phyloP scores from a whole-genome alignment of 2,329 filamentous ascomycete species.

The Neonectria magnoliae region DNA sequence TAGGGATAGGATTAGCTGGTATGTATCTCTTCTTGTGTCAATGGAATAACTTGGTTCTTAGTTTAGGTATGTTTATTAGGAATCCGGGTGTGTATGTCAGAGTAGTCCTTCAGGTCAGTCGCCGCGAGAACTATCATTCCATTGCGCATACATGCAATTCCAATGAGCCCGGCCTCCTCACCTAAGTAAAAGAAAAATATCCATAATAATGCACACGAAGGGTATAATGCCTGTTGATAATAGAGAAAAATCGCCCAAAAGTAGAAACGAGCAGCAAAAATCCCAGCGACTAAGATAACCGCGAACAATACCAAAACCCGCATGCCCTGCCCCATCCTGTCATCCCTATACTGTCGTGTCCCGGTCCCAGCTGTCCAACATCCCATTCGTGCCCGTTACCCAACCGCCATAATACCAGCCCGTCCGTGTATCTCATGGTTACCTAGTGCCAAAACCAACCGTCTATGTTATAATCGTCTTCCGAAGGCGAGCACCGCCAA shows the following conservation, averaged over 20 bases:
- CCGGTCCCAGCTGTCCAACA: conserved; percentile 16
- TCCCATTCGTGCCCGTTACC: conserved; percentile 19
- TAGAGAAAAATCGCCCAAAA: conserved; percentile 26
- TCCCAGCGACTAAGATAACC: conserved; percentile 26
- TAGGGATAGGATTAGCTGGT: too few relatives aligned
- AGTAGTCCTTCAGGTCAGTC: too few relatives aligned
- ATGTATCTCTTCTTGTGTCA: too few relatives aligned
- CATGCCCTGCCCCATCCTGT: conserved; percentile 2
- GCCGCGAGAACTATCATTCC: conserved; percentile 2
- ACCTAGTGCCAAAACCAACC: conserved; percentile 22
- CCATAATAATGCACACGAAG: conserved; percentile 41
- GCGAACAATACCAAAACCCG: conserved; percentile 18
- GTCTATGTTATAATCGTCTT: conserved; percentile 34
- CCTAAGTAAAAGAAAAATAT: conserved; percentile 4
- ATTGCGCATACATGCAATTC: conserved; percentile 1
- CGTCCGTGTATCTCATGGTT: conserved; percentile 35
- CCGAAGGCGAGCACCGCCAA: conserved; percentile 16
- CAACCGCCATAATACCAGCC: not conserved
- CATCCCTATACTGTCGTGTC: conserved; percentile 7
- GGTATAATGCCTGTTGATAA: conserved; percentile 47
- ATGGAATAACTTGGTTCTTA: too few relatives aligned
- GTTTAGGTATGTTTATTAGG: too few relatives aligned
- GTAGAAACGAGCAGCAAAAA: conserved; percentile 21
- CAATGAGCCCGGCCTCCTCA: conserved; percentile 3
- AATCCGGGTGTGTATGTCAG: too few relatives aligned